Conservation (phyloP, 106 monocot genomes). For the Vanilla planifolia region DNA sequence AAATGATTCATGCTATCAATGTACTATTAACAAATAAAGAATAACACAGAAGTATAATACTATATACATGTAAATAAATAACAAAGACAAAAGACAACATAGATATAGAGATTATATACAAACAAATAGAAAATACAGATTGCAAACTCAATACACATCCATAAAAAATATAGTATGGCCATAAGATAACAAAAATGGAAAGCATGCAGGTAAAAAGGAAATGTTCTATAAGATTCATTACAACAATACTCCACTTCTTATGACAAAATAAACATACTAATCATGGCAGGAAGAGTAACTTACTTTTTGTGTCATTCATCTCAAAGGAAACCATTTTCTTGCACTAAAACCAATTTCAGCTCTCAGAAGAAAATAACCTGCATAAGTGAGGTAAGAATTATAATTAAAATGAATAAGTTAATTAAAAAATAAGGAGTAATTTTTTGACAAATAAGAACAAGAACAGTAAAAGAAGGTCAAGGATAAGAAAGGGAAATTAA, state of each 20-base stretch:
- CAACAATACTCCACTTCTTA: not conserved
- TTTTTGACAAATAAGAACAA: too few relatives aligned
- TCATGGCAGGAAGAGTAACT: not conserved
- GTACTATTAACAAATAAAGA: too few relatives aligned
- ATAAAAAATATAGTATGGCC: not conserved
- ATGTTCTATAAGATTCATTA: not conserved
- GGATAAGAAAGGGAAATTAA: too few relatives aligned
- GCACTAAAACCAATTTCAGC: not conserved
- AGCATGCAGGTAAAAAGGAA: not conserved
- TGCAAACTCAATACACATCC: not conserved
- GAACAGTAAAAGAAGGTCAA: too few relatives aligned
- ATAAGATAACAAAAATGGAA: not conserved
- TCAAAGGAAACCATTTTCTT: constrained; percentile 3
- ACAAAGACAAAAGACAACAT: not conserved
- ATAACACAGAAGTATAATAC: too few relatives aligned
- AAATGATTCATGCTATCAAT: too few relatives aligned
- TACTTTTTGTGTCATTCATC: constrained; percentile 4
- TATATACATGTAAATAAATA: too few relatives aligned
- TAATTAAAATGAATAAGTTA: not conserved
- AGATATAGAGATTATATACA: not conserved
- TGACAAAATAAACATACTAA: not conserved
- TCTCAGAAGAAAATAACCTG: not conserved
- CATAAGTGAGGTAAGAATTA: not conserved
- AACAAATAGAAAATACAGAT: not conserved
- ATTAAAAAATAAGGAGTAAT: too few relatives aligned